A percentile compares a stretch with the other conserved stretches of the same genome.
Conservation (phyloP, 768 basidiomycete species). For the Botryobasidium botryosum region DNA sequence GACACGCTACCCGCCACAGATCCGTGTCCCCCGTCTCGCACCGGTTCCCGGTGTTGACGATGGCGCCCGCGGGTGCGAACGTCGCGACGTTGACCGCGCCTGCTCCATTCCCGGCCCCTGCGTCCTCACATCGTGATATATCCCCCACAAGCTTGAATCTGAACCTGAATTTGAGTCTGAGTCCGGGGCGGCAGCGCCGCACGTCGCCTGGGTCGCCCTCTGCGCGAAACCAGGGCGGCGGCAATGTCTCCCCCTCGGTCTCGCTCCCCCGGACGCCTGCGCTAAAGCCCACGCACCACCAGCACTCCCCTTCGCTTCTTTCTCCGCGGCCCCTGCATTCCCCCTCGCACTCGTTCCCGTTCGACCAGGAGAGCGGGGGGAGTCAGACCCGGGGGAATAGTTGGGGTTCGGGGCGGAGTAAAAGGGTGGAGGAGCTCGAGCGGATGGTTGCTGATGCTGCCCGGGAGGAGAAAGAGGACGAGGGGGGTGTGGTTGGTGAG, state of each 20-base stretch:
- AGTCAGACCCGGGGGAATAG: no score
- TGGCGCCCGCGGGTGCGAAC: no score
- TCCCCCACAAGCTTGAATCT: no score
- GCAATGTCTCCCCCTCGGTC: no score
- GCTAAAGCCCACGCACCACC: background rate
- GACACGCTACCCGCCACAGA: conserved; percentile 36
- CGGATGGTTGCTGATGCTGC: conserved; percentile 49
- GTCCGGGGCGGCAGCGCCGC: no score
- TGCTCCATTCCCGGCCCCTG: conserved; percentile 10
- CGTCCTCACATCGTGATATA: background rate
- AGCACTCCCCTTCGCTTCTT: conserved; percentile 22
- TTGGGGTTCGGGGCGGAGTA: conserved; percentile 32
- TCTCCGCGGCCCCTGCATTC: conserved; percentile 57
- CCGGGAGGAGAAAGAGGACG: conserved; percentile 9
- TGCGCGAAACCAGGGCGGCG: no score
- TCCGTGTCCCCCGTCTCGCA: conserved; percentile 48
- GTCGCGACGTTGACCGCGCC: conserved; percentile 12
- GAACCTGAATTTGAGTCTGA: no score
- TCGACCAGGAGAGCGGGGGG: conserved; percentile 22
- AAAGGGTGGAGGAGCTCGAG: conserved; percentile 53
- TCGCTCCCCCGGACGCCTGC: background rate
- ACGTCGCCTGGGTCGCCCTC: no score
- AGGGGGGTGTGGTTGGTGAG: no score
- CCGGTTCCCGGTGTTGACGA: conserved; percentile 24
- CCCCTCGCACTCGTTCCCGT: conserved; percentile 46